Conservation (phyloP, 805 yeast genomes). For the Metschnikowia peoriensis region DNA sequence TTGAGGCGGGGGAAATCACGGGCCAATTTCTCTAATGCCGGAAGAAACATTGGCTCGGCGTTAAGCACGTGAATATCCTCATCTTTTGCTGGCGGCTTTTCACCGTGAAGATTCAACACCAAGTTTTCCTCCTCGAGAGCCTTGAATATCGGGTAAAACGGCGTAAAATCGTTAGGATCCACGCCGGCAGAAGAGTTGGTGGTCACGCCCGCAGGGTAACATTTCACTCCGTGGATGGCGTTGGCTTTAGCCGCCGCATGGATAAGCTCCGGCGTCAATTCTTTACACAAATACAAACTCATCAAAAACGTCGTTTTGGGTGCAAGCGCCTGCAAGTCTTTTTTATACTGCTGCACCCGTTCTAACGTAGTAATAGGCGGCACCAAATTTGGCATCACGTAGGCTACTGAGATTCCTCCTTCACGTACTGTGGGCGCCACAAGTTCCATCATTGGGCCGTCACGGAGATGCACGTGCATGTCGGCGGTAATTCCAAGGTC, state of each 20-base stretch:
- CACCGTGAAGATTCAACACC: conserved; percentile 92
- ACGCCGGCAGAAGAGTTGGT: conserved; percentile 93
- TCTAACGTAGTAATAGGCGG: conserved; percentile 87
- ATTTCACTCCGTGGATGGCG: conserved; percentile 83
- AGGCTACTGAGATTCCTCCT: conserved; percentile 91
- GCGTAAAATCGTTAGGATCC: conserved; percentile 85
- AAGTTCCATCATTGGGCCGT: conserved; percentile 88
- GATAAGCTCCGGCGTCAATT: conserved; percentile 82
- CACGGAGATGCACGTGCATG: conserved; percentile 94
- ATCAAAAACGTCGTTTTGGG: conserved; percentile 86
- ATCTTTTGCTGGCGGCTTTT: conserved; percentile 64
- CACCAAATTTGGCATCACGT: conserved; percentile 92
- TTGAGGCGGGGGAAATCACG: conserved; percentile 79
- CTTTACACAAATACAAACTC: conserved; percentile 81
- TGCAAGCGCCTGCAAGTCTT: conserved; percentile 57
- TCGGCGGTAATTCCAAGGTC: conserved; percentile 78
- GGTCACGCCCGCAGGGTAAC: conserved; percentile 99
- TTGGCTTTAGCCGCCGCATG: conserved; percentile 69
- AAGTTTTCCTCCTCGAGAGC: conserved; percentile 79
- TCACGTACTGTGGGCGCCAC: conserved; percentile 85
- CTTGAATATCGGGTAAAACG: conserved; percentile 84
- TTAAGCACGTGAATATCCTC: conserved; percentile 82
- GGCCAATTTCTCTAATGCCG: conserved; percentile 80
- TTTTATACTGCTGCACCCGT: conserved; percentile 67
- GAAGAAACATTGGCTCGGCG: conserved; percentile 91